Percentiles rank a stretch among this genome's conserved stretches.
Conservation (phyloP, 2,329 filamentous ascomycete genomes). For the Microascus cirrosus region DNA sequence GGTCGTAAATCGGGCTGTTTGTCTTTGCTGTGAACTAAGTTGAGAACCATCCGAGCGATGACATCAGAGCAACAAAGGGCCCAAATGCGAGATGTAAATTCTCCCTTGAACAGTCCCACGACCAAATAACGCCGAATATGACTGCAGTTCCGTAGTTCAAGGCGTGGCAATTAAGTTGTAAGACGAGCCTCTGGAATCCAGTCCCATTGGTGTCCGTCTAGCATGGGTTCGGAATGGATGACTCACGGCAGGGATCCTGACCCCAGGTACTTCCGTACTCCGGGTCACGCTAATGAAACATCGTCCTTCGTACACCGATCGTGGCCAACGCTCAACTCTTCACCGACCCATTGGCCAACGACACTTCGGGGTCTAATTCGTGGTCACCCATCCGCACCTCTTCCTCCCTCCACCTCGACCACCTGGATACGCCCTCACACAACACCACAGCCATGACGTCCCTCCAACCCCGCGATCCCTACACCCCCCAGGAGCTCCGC, state of each 20-base stretch:
- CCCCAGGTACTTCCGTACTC: not conserved
- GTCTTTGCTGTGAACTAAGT: not conserved
- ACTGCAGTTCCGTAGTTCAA: too few species aligned
- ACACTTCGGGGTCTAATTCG: not conserved
- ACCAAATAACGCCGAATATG: not conserved
- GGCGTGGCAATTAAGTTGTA: too few species aligned
- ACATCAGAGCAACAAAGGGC: not conserved
- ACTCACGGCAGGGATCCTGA: not conserved
- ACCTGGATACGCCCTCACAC: not conserved
- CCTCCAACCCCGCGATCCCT: conserved; percentile 61
- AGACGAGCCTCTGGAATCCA: not conserved
- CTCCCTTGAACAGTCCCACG: too few species aligned
- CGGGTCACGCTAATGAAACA: not conserved
- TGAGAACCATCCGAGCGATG: not conserved
- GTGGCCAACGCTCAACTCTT: not conserved
- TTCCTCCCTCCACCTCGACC: not conserved
- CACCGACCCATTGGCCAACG: not conserved
- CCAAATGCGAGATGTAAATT: too few species aligned
- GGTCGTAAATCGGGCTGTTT: not conserved
- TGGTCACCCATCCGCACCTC: not conserved
- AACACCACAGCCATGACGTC: conserved; percentile 54
- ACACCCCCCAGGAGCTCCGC: conserved; percentile 34
- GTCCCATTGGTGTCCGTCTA: not conserved
- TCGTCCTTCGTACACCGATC: not conserved
- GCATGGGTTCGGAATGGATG: not conserved